A percentile compares a stretch with the other conserved stretches of the same genome.
Conservation (phyloP, 2,329 filamentous ascomycete species). For the Colletotrichum siamense region DNA sequence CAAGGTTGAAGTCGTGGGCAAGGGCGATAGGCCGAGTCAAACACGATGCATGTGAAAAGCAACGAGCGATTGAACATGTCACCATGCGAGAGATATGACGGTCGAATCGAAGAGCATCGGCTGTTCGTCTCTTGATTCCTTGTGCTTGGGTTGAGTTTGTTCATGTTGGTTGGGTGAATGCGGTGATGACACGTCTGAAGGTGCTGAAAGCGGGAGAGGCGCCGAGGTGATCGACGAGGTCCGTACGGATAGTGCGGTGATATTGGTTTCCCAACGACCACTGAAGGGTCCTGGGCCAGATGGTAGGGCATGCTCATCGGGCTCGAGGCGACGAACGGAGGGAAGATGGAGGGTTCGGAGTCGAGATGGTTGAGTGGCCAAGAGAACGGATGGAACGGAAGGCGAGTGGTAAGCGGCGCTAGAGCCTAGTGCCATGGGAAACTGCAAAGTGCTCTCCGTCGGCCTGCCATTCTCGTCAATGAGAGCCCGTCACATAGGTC, state of each 20-base stretch:
- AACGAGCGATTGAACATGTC: neutral
- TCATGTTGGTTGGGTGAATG: neutral
- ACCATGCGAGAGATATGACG: neutral
- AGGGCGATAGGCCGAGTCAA: neutral
- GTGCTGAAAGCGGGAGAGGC: conserved; percentile 17
- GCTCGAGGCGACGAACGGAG: neutral
- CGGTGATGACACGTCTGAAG: conserved; percentile 7
- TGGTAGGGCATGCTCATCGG: neutral
- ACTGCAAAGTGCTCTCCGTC: neutral
- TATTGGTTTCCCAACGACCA: neutral
- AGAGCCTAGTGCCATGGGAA: neutral
- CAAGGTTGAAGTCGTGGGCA: neutral
- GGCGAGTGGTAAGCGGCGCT: neutral
- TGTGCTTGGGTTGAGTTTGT: neutral
- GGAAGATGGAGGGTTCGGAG: neutral
- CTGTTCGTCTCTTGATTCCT: neutral
- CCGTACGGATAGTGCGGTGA: neutral
- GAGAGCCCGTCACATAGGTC: neutral
- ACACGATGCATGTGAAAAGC: neutral
- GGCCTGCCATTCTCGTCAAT: conserved; percentile 7
- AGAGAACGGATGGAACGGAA: conserved; percentile 8
- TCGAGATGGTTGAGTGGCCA: neutral
- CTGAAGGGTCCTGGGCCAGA: neutral
- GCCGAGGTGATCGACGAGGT: conserved; percentile 4
- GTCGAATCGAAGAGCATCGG: neutral